Base-by-base conservation (phyloP, 805 yeast genomes). In the Sugiyamaella marilandica region DNA sequence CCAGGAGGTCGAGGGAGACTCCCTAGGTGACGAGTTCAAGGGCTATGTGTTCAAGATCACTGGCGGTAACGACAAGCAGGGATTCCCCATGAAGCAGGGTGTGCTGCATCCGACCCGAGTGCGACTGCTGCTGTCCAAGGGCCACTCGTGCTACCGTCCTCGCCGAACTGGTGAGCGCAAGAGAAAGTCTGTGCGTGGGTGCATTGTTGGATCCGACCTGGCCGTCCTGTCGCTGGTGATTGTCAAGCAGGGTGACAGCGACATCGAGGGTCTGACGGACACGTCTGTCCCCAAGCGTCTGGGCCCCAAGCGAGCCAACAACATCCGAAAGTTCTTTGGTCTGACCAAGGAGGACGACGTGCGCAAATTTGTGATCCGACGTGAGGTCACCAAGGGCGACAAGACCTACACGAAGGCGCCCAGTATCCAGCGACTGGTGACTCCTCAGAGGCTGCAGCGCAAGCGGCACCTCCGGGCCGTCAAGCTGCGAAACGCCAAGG, bases 41-140 rank as follows among this genome's bases (percentile, higher is more conserved):
- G 99, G 99, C 73, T 94, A 94, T 90, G 77, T 89, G 74, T 91
- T 94, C 87, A 95, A 86, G 83, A 91, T 94, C 77, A 79, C 97
- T 70, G 99, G 99, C 75, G 99, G 99, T 85, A 94, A 94, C 87
- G 99, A 94, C 83, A 94, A 94, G 82, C 99, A 94, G 83, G 99
- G 99, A 82, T 94, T 94, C 97, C 98, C 99, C 81, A 94, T 95
- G 99, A 94, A 91, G 81, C 99, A 95, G 81, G 99, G 99, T 86
- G 99, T 94, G 65, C 81, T 94, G 84, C 94, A 89, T 83, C 98
- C 99, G 80, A 90, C 95, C 85, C 95, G 99, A 85, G 98, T 94
- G 70, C 90, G 87, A 77, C 84, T 94, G 71, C 84, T 94, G 74
- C 82, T 94, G 74, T 77, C 96, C 68, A 84, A 89, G 80, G 96